Conservation (phyloP, 345 rosid species). For the Cochlearia excelsa region DNA sequence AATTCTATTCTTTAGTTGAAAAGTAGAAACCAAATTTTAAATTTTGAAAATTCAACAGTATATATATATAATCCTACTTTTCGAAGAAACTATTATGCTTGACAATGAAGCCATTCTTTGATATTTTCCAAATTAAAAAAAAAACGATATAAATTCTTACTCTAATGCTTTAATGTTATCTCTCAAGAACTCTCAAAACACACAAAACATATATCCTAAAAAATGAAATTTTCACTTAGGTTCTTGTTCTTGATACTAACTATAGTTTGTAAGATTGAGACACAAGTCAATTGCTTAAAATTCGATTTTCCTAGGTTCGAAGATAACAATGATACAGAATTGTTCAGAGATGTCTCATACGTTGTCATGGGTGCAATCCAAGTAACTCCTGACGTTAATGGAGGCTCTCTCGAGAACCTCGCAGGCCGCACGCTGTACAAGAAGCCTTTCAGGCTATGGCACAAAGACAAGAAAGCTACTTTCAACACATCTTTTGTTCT, state of each 20-base stretch:
- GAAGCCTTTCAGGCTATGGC: constrained; percentile 45
- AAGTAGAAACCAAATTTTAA: too few relatives aligned
- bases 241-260: constrained; percentile 26
- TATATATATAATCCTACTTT: too few relatives aligned
- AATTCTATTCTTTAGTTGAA: too few relatives aligned
- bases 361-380: constrained; percentile 43
- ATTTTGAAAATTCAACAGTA: too few relatives aligned
- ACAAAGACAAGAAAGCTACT: constrained; percentile 25
- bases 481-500: constrained; percentile 61
- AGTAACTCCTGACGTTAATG: constrained; percentile 48
- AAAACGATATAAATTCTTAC: too few relatives aligned
- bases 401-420: constrained; percentile 24
- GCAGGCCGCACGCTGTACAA: constrained; percentile 47
- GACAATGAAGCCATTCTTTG: too few relatives aligned
- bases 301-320: constrained; percentile 41
- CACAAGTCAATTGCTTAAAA: constrained; percentile 32
- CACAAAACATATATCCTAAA: background rate
- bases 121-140: too few relatives aligned
- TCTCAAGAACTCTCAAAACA: too few relatives aligned
- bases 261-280: constrained; percentile 5
- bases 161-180: too few relatives aligned
- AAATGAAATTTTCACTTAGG: constrained; percentile 17
- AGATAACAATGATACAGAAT: background rate
- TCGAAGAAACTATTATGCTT: too few relatives aligned
- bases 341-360: constrained; percentile 1